phyloP scores from a whole-genome alignment of 73 alveolate species.

The Urostyla sp. region DNA sequence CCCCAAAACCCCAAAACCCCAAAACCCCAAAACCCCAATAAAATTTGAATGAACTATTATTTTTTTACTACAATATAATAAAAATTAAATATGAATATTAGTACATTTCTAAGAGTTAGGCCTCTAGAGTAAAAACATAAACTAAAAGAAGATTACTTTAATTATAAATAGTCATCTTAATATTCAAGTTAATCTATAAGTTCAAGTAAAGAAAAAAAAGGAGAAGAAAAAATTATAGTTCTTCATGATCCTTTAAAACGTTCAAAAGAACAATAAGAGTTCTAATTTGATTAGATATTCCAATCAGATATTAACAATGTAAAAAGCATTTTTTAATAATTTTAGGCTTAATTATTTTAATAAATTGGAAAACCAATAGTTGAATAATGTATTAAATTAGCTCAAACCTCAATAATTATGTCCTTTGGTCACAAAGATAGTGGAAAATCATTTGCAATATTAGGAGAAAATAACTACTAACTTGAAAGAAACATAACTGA shows the following conservation, averaged over 20 bases:
- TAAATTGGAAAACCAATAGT: background rate
- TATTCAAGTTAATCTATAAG: background rate
- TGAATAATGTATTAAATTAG: background rate
- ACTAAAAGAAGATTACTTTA: slow-evolving; percentile 44
- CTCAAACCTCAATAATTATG: background rate
- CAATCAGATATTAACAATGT: background rate
- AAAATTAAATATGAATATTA: background rate
- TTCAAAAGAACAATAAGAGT: slow-evolving; percentile 21
- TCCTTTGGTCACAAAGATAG: slow-evolving; percentile 47
- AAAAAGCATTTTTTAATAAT: background rate
- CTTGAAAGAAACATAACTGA: slow-evolving; percentile 35
- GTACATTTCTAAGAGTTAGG: slow-evolving; percentile 28
- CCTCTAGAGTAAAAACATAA: slow-evolving; percentile 51
- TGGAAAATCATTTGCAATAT: slow-evolving; percentile 24
- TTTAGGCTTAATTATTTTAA: slow-evolving; percentile 10
- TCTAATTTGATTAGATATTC: slow-evolving; percentile 32
- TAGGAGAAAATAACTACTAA: slow-evolving; percentile 38
- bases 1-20: too few relatives aligned
- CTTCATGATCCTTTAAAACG: slow-evolving; percentile 49
- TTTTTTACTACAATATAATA: too few relatives aligned
- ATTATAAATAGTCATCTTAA: background rate
- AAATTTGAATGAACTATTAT: too few relatives aligned
- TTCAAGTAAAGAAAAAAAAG: background rate
- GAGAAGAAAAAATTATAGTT: background rate
- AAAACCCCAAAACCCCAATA: background rate